A percentile compares a stretch with the other conserved stretches of the same genome.
These are phyloP conservation scores for Ustilago vetiveriae DNA, from an alignment of 1,284 basidiomycete species.

Conservation along the genomic window DNA sequence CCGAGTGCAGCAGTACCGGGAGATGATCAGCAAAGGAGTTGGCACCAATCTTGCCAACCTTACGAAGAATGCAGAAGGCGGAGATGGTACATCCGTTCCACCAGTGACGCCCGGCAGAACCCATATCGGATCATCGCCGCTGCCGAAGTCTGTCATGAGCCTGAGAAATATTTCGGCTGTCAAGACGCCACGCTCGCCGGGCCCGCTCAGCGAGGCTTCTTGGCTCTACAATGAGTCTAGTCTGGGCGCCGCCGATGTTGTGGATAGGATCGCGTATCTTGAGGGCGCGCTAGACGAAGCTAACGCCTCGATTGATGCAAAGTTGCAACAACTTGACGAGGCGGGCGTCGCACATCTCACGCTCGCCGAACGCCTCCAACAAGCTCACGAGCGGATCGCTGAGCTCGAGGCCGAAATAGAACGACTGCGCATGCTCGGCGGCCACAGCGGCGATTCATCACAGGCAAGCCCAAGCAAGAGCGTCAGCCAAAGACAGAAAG, in stretches of 20 bases:
- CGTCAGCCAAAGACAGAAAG: slow-evolving; percentile 32
- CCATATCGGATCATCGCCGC: slow-evolving; percentile 24
- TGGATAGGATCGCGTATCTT: slow-evolving; percentile 42
- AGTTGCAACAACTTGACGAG: slow-evolving; percentile 47
- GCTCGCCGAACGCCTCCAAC: slow-evolving; percentile 34
- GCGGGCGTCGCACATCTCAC: slow-evolving; percentile 49
- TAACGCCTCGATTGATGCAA: slow-evolving; percentile 53
- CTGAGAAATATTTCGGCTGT: slow-evolving; percentile 39
- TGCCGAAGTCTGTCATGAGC: slow-evolving; percentile 43
- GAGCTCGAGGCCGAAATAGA: slow-evolving; percentile 50
- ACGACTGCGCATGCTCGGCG: slow-evolving; percentile 22
- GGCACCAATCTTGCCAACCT: slow-evolving; percentile 39
- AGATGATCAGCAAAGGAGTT: slow-evolving; percentile 44
- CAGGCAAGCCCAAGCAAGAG: slow-evolving; percentile 30
- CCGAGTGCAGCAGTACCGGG: slow-evolving; percentile 42
- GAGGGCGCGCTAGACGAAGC: slow-evolving; percentile 50
- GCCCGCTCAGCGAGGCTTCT: slow-evolving; percentile 44
- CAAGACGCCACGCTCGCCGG: slow-evolving; percentile 45
- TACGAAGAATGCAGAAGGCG: slow-evolving; percentile 9
- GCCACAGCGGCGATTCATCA: slow-evolving; percentile 12
- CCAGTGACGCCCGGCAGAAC: slow-evolving; percentile 27
- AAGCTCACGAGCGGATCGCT: slow-evolving; percentile 41
- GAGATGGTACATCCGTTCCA: slow-evolving; percentile 2
- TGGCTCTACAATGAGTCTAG: slow-evolving; percentile 57
- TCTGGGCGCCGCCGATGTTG: slow-evolving; percentile 42